These are phyloP conservation scores for Elsinoe batatas DNA, from an alignment of 2,329 filamentous ascomycete species.

Conservation along the genomic window DNA sequence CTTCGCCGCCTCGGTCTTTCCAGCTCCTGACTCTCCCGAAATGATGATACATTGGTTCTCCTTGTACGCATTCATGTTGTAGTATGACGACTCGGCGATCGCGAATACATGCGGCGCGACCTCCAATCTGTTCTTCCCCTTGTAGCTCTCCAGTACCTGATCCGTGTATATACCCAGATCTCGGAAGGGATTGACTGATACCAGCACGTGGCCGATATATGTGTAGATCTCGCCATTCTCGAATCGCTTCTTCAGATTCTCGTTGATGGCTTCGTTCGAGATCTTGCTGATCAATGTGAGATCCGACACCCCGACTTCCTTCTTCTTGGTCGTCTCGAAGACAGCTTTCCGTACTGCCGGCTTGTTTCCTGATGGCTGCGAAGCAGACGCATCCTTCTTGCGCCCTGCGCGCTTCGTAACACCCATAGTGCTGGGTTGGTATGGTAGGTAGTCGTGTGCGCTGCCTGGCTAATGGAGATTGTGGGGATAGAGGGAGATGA, in stretches of 20 bases:
- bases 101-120: conserved; percentile 83
- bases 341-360: conserved; percentile 86
- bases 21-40: conserved; percentile 93
- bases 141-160: conserved; percentile 82
- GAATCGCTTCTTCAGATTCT: conserved; percentile 96
- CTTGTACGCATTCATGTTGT: conserved; percentile 99
- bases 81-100: conserved; percentile 91
- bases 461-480: not conserved
- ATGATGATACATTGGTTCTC: conserved; percentile 99
- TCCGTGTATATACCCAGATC: conserved; percentile 97
- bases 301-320: conserved; percentile 97
- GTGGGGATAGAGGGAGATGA: conserved; percentile 7
- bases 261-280: conserved; percentile 98
- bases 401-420: conserved; percentile 50
- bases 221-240: conserved; percentile 98
- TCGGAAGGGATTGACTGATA: conserved; percentile 96
- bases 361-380: conserved; percentile 38
- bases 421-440: conserved; percentile 4
- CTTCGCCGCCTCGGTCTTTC: conserved; percentile 97
- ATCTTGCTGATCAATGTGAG: conserved; percentile 96
- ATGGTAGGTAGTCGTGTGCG: not conserved
- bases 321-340: conserved; percentile 96
- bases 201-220: conserved; percentile 98
- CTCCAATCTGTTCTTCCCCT: conserved; percentile 93
- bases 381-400: conserved; percentile 42